These are phyloP conservation scores for Puccinia triticina DNA, from an alignment of 1,284 basidiomycete genomes.

Conservation along the genomic window DNA sequence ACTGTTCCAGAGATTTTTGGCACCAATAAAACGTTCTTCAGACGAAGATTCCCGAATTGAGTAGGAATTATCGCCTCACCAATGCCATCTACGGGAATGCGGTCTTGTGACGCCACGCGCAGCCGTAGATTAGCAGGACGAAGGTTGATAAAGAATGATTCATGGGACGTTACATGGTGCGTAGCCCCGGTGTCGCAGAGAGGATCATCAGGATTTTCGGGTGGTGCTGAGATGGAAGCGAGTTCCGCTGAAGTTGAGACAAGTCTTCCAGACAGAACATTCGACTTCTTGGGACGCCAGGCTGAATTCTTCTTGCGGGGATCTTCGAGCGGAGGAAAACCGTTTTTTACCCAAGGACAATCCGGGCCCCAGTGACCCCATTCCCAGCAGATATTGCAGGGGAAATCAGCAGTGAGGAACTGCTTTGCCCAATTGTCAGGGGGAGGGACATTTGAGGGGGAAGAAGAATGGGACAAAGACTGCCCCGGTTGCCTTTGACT, in stretches of 20 bases:
- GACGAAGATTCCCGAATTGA: background rate
- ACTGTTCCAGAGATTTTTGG: background rate
- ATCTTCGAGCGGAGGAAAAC: no score
- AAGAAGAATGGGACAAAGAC: no score
- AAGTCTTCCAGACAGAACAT: background rate
- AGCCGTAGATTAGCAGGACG: background rate
- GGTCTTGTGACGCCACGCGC: background rate
- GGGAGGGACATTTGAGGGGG: background rate
- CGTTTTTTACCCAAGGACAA: background rate
- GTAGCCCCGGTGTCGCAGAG: background rate
- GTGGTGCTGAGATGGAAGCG: background rate
- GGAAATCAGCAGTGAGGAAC: background rate
- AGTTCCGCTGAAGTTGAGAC: background rate
- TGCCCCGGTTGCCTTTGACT: no score
- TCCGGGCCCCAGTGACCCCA: conserved; percentile 8
- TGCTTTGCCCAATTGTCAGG: background rate
- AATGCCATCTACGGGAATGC: conserved; percentile 5
- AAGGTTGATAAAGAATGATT: background rate
- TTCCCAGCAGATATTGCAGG: background rate
- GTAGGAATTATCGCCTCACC: background rate
- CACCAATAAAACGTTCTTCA: background rate
- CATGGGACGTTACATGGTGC: background rate
- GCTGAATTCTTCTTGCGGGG: background rate
- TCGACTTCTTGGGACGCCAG: background rate
- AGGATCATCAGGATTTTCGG: background rate